Evolutionary conservation across 495 filamentous ascomycete genomes (phyloP).

Genomic region (Penicillium robsamsonii): DNA sequence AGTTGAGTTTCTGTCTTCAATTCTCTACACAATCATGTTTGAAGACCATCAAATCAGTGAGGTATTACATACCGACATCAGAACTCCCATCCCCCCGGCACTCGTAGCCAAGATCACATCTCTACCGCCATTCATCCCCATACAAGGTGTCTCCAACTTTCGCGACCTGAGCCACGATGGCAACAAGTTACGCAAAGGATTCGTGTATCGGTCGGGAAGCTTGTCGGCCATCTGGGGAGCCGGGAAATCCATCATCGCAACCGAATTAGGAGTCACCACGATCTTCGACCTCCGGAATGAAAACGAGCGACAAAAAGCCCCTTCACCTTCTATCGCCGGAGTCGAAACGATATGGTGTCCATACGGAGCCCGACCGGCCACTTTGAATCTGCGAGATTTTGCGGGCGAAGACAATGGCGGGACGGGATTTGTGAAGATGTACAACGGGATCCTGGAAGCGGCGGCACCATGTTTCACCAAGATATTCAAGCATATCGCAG

Average conservation of each 20-base stretch:
- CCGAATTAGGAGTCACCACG: constrained; percentile 52
- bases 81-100: constrained; percentile 23
- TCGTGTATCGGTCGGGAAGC: constrained; percentile 53
- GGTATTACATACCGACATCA: constrained; percentile 32
- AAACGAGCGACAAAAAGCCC: constrained; percentile 40
- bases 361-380: constrained; percentile 27
- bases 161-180: constrained; percentile 53
- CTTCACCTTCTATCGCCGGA: constrained; percentile 37
- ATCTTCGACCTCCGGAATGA: constrained; percentile 70
- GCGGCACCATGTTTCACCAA: constrained; percentile 27
- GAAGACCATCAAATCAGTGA: constrained; percentile 20
- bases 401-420: constrained; percentile 52
- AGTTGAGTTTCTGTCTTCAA: neutral
- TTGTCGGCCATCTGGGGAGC: constrained; percentile 45
- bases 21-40: constrained; percentile 15
- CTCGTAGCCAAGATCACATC: constrained; percentile 31
- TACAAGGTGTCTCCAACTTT: constrained; percentile 52
- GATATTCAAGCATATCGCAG: constrained; percentile 43
- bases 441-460: constrained; percentile 47
- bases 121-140: constrained; percentile 51
- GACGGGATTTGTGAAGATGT: constrained; percentile 54
- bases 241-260: constrained; percentile 48
- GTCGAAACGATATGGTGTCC: constrained; percentile 50
- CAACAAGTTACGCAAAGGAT: constrained; percentile 40
- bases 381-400: constrained; percentile 53